Evolutionary conservation across 257 asterid species (phyloP).

Genomic region (Solanum megistacrolobum): DNA sequence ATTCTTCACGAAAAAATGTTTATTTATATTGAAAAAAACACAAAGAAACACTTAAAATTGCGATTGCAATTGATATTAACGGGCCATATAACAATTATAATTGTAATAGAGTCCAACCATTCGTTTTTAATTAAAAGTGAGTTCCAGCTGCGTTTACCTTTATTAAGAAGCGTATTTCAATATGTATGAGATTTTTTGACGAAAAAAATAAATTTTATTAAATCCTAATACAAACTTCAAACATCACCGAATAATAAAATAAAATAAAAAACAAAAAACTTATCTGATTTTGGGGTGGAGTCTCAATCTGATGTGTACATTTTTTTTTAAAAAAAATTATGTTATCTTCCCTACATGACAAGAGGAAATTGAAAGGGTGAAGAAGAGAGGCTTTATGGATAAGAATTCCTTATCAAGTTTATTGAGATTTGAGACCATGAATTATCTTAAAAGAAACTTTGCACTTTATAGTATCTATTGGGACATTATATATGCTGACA

Average conservation of each 20-base stretch:
- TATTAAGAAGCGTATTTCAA: not conserved
- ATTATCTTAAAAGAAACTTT: not conserved
- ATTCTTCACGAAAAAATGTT: not conserved
- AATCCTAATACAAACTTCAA: not conserved
- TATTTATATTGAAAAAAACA: not conserved
- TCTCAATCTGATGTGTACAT: not conserved
- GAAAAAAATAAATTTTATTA: not conserved
- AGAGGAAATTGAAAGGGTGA: not conserved
- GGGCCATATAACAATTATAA: not conserved
- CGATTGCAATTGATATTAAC: not conserved
- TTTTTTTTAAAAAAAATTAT: not conserved
- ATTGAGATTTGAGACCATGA: not conserved
- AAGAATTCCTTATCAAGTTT: not conserved
- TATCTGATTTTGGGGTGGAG: not conserved
- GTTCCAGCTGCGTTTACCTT: not conserved
- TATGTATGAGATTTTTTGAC: not conserved
- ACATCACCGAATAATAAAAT: too few species aligned
- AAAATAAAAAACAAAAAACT: not conserved
- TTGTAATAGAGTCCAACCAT: not conserved
- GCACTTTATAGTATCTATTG: not conserved
- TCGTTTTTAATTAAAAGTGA: not conserved
- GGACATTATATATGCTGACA: not conserved
- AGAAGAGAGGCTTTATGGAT: not conserved
- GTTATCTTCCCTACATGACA: not conserved
- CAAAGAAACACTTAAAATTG: not conserved